Evolutionary conservation across 495 filamentous ascomycete species (phyloP).

Genomic region (Massariosphaeria phaeospora): DNA sequence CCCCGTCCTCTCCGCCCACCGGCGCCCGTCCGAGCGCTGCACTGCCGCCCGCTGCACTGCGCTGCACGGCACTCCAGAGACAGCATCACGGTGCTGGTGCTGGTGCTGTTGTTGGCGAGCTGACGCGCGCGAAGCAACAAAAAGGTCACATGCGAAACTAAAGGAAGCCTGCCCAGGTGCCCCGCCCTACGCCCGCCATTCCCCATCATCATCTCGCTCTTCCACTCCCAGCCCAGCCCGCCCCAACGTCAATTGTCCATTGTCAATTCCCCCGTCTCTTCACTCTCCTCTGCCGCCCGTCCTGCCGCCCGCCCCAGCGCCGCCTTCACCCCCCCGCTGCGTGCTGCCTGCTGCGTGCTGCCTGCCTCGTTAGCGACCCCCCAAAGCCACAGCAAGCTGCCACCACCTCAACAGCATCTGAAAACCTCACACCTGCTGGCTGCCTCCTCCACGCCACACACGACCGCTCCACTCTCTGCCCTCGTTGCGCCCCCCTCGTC

Average conservation of each 20-base stretch:
- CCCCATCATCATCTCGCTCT: neutral
- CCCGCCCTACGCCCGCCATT: neutral
- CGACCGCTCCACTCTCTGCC: constrained; percentile 5
- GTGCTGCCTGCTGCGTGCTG: constrained; percentile 11
- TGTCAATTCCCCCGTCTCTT: neutral
- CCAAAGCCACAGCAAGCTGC: constrained; percentile 24
- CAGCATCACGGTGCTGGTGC: too few species aligned
- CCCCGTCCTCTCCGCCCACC: too few species aligned
- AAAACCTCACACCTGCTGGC: constrained; percentile 16
- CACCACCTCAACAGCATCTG: constrained; percentile 16
- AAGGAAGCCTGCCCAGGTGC: too few species aligned
- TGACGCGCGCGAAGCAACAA: too few species aligned
- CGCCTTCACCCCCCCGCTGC: neutral
- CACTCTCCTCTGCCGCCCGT: neutral
- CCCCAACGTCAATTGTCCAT: neutral
- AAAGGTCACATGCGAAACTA: too few species aligned
- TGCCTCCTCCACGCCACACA: constrained; percentile 1
- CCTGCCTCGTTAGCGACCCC: constrained; percentile 19
- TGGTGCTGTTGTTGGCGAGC: too few species aligned
- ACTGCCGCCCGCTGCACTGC: too few species aligned
- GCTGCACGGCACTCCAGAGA: too few species aligned
- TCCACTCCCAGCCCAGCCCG: neutral
- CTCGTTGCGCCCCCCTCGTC: neutral
- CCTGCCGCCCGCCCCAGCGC: neutral
- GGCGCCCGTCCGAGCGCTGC: too few species aligned